Base-by-base conservation (phyloP, 257 asterid species). In the Salvia hispanica region DNA sequence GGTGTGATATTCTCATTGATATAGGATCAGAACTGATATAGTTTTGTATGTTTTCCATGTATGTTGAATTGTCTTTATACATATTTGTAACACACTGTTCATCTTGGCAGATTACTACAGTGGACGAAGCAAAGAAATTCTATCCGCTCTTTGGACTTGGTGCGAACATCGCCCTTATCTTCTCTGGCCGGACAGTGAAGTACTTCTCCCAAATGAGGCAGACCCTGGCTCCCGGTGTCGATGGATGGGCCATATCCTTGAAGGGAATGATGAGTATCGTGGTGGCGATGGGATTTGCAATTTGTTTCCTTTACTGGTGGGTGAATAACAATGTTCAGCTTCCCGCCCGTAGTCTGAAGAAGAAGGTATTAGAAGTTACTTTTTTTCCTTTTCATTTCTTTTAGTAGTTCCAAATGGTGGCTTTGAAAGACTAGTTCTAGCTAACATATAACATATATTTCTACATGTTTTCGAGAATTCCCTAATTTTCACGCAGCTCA, bases 111-210 rank as follows among this genome's bases (percentile, higher is more conserved):
- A 94, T 94, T 58, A 94, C 99, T 8, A 89, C 96, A 0, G 83
- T 94, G 43, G 96, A 94, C 0, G 99, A 94, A 71, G 99, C 99
- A 42, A 94, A 94, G 83, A 87, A 66, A 77, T 94, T 94, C 85
- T 94, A 94, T 64, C 99, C 99, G 21, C 91, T 94, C 42, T 94
- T 94, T 54, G 99, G 99, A 43, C 96, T 94, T 64, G 99, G 99
- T 56, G 99, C 99, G 6, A 94, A 94, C 67, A 78, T 94, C 40
- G 99, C 99, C 58, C 96, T 94, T 52, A 36, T 94, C 72, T 94
- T 94, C 87, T 94, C 99, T 6, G 99, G 99, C 10, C 86, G 99
- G 42, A 94, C 99, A 0, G 99, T 94, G 74, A 94, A 94, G 76
- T 91, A 91, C 74, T 94, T 94, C 85, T 94, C 99, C 39, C 89